phyloP scores from a whole-genome alignment of 2,329 filamentous ascomycete genomes.

The Diaporthe citrichinensis region DNA sequence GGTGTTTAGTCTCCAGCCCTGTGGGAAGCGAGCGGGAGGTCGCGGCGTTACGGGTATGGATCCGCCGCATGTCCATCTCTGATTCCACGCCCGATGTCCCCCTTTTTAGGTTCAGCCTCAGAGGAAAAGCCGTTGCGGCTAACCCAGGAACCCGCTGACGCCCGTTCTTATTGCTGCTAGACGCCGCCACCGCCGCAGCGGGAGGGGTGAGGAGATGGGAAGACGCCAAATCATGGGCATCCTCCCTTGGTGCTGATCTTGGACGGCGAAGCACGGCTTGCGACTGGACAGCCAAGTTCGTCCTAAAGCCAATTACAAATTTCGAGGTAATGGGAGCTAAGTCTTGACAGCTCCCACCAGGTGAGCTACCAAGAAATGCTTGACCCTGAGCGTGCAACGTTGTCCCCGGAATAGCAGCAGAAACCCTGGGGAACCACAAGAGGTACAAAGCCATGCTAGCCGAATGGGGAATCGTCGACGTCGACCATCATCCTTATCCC shows the following conservation, averaged over 20 bases:
- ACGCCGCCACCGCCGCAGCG: constrained; percentile 2
- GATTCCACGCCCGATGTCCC: background rate
- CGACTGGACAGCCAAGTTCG: constrained; percentile 31
- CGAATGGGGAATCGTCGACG: constrained; percentile 17
- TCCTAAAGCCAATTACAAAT: constrained; percentile 31
- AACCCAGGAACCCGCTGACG: constrained; percentile 24
- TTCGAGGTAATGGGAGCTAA: constrained; percentile 32
- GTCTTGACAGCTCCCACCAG: constrained; percentile 28
- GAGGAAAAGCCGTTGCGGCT: constrained; percentile 30
- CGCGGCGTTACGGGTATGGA: background rate
- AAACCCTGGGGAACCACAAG: background rate
- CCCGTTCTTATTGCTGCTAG: background rate
- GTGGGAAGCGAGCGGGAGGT: background rate
- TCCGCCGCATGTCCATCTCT: background rate
- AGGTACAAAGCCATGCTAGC: constrained; percentile 21
- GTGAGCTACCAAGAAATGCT: constrained; percentile 26
- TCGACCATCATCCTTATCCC: constrained; percentile 19
- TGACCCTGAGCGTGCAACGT: constrained; percentile 32
- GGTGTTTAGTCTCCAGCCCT: constrained; percentile 9
- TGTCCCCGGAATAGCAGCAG: constrained; percentile 23
- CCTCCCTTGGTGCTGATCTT: constrained; percentile 24
- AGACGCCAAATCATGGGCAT: constrained; percentile 1
- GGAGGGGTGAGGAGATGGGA: background rate
- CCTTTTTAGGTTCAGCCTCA: constrained; percentile 35
- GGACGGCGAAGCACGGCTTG: constrained; percentile 13